Conservation (phyloP, 495 filamentous ascomycete species). For the Cercophora scortea region DNA sequence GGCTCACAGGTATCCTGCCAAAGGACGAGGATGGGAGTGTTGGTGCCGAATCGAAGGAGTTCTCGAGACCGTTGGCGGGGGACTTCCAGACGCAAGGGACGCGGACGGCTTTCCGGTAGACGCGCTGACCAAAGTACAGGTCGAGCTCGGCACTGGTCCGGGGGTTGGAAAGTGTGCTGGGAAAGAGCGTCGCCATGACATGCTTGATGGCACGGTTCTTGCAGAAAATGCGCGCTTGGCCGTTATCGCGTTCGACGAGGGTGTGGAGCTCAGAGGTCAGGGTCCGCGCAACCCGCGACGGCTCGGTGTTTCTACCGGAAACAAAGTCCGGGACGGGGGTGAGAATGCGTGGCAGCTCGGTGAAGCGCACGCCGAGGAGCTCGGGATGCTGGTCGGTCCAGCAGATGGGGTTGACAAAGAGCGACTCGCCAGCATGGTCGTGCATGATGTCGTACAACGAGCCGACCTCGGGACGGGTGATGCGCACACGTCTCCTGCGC, state of each 20-base stretch:
- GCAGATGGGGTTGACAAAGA: constrained; percentile 34
- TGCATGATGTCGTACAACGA: constrained; percentile 42
- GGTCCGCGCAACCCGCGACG: constrained; percentile 16
- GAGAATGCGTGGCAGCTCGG: constrained; percentile 19
- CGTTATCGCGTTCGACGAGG: constrained; percentile 17
- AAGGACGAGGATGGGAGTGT: constrained; percentile 19
- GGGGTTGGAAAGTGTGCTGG: constrained; percentile 17
- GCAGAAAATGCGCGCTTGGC: constrained; percentile 1
- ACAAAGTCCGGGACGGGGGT: constrained; percentile 23
- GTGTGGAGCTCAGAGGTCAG: constrained; percentile 24
- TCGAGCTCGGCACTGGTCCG: constrained; percentile 21
- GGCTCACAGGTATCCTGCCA: constrained; percentile 1
- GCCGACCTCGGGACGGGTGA: constrained; percentile 27
- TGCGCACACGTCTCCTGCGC: neutral
- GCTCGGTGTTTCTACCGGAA: constrained; percentile 10
- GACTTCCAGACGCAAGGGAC: constrained; percentile 30
- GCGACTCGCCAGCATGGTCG: constrained; percentile 28
- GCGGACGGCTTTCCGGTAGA: constrained; percentile 22
- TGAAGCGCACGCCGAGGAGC: constrained; percentile 32
- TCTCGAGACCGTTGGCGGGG: constrained; percentile 1
- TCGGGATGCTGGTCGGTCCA: constrained; percentile 39
- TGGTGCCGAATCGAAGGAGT: constrained; percentile 30
- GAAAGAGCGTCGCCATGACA: constrained; percentile 28
- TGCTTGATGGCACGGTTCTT: constrained; percentile 25
- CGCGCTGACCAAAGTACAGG: constrained; percentile 27